Evolutionary conservation across 192 early-diverging fungal species (phyloP), one percentile per base, ranked within the genome.

Genomic region (Radiomyces spectabilis): DNA sequence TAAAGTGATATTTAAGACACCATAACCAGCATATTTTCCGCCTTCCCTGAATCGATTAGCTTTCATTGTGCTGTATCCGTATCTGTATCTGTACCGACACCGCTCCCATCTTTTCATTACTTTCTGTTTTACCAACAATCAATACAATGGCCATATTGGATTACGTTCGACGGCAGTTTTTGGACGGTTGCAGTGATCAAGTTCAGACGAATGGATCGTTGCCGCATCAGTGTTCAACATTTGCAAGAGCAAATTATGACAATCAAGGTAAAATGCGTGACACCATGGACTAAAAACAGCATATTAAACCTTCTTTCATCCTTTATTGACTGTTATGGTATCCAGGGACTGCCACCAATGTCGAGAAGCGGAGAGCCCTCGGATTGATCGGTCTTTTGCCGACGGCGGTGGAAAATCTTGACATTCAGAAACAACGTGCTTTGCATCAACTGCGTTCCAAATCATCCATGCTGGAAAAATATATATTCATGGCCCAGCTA

Each of bases 401-500:
- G 6, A 59, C 79, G 29, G 79, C 74, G 27, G 76, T 91, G 53
- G 92, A 93, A 72, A 80, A 66, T 48, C 72, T 88, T 44, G 78
- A 82, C 2, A 63, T 64, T 9, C 92, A 96, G 67, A 85, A 86
- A 54, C 74, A 77, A 32, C 87, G 91, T 47, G 86, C 85, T 2
- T 60, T 88, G 13, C 65, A 74, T 35, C 83, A 86, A 69, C 67
- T 96, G 21, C 69, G 81, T 34, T 66, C 76, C 63, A 83, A 88
- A 71, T 58, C 76, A 16, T 74, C 79, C 4, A 62, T 80, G 10
- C 68, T 96, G 34, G 88, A 93, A 43, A 89, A 92, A 67, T 92
- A 91, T 66, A 78, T 85, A 33, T 94, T 90, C 69, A 72, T 96
- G 63, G 81, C 87, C 42, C 80, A 86, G 71, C 75, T 96, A 65